These are phyloP conservation scores for Lithohypha guttulata DNA, from an alignment of 2,329 filamentous ascomycete genomes.

Conservation along the genomic window DNA sequence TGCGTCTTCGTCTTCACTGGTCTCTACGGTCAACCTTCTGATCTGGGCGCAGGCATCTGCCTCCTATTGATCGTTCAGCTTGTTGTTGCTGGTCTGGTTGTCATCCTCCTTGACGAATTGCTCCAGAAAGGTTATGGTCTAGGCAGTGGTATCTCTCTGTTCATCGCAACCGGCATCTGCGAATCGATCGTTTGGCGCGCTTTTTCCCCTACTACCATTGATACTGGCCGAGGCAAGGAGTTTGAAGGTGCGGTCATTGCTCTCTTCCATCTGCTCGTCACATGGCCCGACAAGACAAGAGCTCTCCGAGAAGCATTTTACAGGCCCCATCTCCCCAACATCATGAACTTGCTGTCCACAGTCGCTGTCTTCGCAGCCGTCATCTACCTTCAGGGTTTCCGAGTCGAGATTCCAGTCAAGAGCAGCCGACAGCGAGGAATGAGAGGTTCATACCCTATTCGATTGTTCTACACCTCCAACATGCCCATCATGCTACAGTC, in stretches of 20 bases:
- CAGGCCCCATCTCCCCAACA: conserved; percentile 96
- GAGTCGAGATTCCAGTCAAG: conserved; percentile 99
- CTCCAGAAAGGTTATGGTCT: conserved; percentile 99
- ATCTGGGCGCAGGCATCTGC: conserved; percentile 95
- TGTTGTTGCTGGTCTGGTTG: conserved; percentile 92
- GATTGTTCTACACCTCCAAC: conserved; percentile 99
- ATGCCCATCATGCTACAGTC: conserved; percentile 99
- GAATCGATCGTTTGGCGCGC: conserved; percentile 99
- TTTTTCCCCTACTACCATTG: conserved; percentile 97
- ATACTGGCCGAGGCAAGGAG: conserved; percentile 96
- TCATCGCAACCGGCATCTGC: conserved; percentile 99
- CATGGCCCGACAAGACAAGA: conserved; percentile 98
- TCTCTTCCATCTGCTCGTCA: conserved; percentile 93
- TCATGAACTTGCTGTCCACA: conserved; percentile 96
- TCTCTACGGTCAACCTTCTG: conserved; percentile 91
- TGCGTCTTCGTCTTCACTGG: conserved; percentile 97
- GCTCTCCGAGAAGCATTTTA: conserved; percentile 98
- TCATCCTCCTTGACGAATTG: conserved; percentile 97
- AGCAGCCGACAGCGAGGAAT: conserved; percentile 97
- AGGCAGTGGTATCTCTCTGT: conserved; percentile 95
- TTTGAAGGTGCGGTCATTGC: conserved; percentile 98
- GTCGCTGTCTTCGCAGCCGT: conserved; percentile 89
- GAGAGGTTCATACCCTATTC: conserved; percentile 93
- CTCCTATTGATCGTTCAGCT: conserved; percentile 97
- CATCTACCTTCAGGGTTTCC: conserved; percentile 99